These are phyloP conservation scores for Metschnikowia colocasiae DNA, from an alignment of 805 yeast species.

Conservation along the genomic window DNA sequence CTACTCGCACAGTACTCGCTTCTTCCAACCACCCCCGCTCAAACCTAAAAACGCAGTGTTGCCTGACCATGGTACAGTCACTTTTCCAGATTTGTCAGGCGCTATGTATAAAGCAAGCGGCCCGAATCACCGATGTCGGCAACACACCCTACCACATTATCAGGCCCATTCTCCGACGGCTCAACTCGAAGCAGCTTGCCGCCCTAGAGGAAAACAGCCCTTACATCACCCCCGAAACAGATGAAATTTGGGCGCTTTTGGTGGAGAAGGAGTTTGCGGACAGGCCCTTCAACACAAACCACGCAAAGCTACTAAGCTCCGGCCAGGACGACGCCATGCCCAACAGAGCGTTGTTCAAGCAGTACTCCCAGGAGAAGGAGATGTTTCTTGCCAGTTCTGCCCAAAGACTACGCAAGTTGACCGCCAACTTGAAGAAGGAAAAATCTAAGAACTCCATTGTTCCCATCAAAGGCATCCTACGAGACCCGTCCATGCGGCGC, in stretches of 20 bases:
- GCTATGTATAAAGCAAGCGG: constrained; percentile 15
- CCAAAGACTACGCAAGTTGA: constrained; percentile 40
- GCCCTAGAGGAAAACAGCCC: constrained; percentile 42
- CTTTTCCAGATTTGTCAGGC: constrained; percentile 14
- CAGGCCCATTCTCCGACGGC: constrained; percentile 43
- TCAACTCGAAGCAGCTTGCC: constrained; percentile 40
- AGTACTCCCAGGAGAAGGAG: constrained; percentile 41
- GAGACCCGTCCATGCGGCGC: constrained; percentile 18
- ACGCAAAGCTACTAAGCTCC: constrained; percentile 3
- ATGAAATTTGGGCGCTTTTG: constrained; percentile 44
- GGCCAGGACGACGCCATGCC: constrained; percentile 23
- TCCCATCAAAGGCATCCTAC: constrained; percentile 13
- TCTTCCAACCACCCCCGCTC: background rate
- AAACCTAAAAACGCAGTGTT: too few relatives aligned
- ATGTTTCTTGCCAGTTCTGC: constrained; percentile 43
- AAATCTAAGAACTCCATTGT: constrained; percentile 42
- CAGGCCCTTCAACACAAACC: constrained; percentile 28
- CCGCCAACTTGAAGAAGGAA: constrained; percentile 34
- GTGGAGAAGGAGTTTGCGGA: constrained; percentile 47
- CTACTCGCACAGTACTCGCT: background rate
- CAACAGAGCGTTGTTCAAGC: constrained; percentile 36
- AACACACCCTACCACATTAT: constrained; percentile 42
- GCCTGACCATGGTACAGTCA: constrained; percentile 8
- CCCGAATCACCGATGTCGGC: constrained; percentile 19
- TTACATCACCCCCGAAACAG: constrained; percentile 39